These are phyloP conservation scores for Hamamelis virginiana DNA, from an alignment of 164 flowering plant genomes.

Conservation along the genomic window DNA sequence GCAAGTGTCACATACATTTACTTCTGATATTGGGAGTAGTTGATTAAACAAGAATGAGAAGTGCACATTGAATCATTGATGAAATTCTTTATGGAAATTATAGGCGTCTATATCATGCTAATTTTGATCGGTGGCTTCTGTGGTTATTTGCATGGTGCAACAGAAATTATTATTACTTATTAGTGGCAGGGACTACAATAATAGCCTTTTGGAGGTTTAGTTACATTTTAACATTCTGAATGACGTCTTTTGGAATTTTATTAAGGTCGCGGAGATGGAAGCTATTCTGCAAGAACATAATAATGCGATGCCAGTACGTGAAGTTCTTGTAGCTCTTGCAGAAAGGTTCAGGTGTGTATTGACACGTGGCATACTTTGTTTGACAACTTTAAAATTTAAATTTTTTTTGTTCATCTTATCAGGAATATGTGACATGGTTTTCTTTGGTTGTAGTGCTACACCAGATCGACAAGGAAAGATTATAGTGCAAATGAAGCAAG, in stretches of 20 bases:
- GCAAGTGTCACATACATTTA: no score
- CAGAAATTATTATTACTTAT: background rate
- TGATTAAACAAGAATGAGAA: no score
- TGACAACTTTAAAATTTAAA: background rate
- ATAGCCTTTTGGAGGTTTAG: background rate
- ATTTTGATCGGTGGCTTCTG: no score
- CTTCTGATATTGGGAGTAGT: no score
- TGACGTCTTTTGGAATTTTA: background rate
- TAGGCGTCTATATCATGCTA: no score
- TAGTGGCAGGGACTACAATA: background rate
- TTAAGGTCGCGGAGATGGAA: conserved; percentile 83
- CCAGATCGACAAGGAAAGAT: conserved; percentile 75
- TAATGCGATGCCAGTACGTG: conserved; percentile 64
- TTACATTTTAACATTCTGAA: background rate
- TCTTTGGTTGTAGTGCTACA: conserved; percentile 51
- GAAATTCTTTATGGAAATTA: no score
- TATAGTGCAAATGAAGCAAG: conserved; percentile 89
- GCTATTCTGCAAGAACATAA: conserved; percentile 65
- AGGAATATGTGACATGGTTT: background rate
- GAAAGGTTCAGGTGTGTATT: conserved; percentile 76
- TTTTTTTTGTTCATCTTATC: background rate
- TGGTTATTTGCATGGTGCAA: background rate
- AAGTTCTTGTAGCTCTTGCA: conserved; percentile 68
- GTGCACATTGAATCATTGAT: no score
- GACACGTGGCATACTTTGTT: background rate